These are phyloP conservation scores for Persicaria tinctoria DNA, from an alignment of 148 eudicot species.

Conservation along the genomic window DNA sequence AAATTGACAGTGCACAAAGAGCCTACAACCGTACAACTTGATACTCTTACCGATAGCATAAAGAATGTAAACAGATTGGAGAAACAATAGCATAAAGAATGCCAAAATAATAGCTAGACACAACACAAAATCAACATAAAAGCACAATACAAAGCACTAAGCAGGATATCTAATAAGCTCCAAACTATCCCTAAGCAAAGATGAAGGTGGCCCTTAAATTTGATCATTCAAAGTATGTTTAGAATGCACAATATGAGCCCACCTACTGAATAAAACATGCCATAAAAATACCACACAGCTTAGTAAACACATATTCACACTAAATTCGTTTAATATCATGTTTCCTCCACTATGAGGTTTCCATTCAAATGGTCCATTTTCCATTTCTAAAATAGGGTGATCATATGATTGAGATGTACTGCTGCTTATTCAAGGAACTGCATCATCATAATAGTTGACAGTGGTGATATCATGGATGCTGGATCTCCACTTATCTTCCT, in stretches of 20 bases:
- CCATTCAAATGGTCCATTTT: slow-evolving; percentile 29
- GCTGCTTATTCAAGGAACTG: slow-evolving; percentile 29
- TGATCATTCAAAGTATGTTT: not conserved
- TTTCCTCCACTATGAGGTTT: slow-evolving; percentile 28
- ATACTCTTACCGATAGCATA: too few species aligned
- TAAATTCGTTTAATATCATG: slow-evolving; percentile 25
- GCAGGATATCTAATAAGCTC: not conserved
- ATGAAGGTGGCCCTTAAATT: not conserved
- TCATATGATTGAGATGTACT: slow-evolving; percentile 16
- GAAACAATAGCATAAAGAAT: not conserved
- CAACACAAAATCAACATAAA: too few species aligned
- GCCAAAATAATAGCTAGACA: not conserved
- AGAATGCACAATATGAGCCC: not conserved
- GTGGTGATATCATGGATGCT: too few species aligned
- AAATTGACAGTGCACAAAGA: too few species aligned
- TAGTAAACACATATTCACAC: not conserved
- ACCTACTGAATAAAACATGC: not conserved
- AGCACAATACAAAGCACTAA: not conserved
- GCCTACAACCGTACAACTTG: too few species aligned
- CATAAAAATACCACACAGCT: not conserved
- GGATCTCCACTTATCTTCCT: too few species aligned
- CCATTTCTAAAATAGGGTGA: slow-evolving; percentile 24
- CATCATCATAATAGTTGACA: too few species aligned
- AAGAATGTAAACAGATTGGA: not conserved
- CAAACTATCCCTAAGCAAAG: not conserved